Percentiles rank a stretch among this genome's conserved stretches.
Evolutionary conservation across 306 rosid species (phyloP).

Genomic region (Lithocarpus polystachyus): DNA sequence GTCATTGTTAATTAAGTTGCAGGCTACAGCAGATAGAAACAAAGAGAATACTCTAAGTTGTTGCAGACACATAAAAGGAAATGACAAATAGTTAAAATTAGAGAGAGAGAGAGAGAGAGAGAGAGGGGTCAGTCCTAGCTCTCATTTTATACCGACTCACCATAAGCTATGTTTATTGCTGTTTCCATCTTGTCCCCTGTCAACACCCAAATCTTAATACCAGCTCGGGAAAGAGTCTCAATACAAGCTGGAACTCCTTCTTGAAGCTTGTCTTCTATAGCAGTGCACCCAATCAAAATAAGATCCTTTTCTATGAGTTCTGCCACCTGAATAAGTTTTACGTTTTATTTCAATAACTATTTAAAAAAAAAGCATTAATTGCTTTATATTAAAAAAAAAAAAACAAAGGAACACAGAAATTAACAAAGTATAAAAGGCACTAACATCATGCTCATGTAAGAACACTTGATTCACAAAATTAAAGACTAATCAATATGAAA

Average conservation of each 20-base stretch:
- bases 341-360: neutral
- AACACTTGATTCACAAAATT: neutral
- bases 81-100: neutral
- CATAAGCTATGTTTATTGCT: slow-evolving; percentile 96
- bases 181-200: slow-evolving; percentile 99
- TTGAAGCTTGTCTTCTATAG: slow-evolving; percentile 99
- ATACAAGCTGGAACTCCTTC: slow-evolving; percentile 97
- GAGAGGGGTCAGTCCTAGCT: slow-evolving; percentile 8
- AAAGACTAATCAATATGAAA: neutral
- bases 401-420: neutral
- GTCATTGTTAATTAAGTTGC: slow-evolving; percentile 83
- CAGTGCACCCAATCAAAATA: slow-evolving; percentile 87
- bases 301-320: slow-evolving; percentile 90
- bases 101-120: neutral
- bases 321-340: slow-evolving; percentile 69
- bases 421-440: neutral
- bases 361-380: neutral
- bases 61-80: neutral
- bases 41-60: slow-evolving; percentile 13
- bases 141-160: slow-evolving; percentile 41
- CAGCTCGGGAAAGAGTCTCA: slow-evolving; percentile 91
- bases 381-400: neutral
- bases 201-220: slow-evolving; percentile 94
- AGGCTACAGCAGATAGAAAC: slow-evolving; percentile 54
- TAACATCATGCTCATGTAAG: neutral